Conservation (phyloP, 2,329 filamentous ascomycete genomes). For the Colletotrichum tofieldiae region DNA sequence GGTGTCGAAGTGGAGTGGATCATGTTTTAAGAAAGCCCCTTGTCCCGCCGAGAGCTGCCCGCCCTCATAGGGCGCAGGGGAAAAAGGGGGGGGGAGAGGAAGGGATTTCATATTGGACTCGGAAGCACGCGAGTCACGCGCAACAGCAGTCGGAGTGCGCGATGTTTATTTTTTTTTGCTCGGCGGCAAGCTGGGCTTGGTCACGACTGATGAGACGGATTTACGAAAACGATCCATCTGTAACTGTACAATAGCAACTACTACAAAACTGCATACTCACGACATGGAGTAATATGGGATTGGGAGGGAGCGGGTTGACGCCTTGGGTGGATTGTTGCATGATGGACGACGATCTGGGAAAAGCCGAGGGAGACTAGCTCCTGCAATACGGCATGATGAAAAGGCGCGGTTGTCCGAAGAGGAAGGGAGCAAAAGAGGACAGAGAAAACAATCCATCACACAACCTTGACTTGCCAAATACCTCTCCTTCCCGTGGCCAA, state of each 20-base stretch:
- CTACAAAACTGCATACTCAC: constrained; percentile 33
- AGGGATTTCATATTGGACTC: constrained; percentile 7
- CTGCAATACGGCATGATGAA: constrained; percentile 18
- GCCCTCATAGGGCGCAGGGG: constrained; percentile 10
- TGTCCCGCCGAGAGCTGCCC: not conserved
- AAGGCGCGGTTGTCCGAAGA: not conserved
- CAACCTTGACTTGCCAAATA: not conserved
- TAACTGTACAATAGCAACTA: constrained; percentile 42
- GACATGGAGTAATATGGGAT: constrained; percentile 29
- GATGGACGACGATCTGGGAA: constrained; percentile 10
- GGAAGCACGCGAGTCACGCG: constrained; percentile 35
- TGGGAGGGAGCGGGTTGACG: not conserved
- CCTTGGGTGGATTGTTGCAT: constrained; percentile 9
- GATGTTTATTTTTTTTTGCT: constrained; percentile 18
- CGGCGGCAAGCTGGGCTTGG: constrained; percentile 34
- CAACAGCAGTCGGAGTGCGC: constrained; percentile 27
- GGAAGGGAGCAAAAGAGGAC: not conserved
- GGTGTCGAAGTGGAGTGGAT: constrained; percentile 76
- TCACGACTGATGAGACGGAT: constrained; percentile 38
- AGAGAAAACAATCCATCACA: not conserved
- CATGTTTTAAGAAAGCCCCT: constrained; percentile 68
- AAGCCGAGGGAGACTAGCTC: not conserved
- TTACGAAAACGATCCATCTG: constrained; percentile 19
- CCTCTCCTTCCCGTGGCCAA: not conserved
- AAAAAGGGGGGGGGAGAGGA: not conserved